A percentile compares a stretch with the other conserved stretches of the same genome.
phyloP scores from a whole-genome alignment of 1,284 basidiomycete species.

The Pseudozyma tsukubaensis region DNA sequence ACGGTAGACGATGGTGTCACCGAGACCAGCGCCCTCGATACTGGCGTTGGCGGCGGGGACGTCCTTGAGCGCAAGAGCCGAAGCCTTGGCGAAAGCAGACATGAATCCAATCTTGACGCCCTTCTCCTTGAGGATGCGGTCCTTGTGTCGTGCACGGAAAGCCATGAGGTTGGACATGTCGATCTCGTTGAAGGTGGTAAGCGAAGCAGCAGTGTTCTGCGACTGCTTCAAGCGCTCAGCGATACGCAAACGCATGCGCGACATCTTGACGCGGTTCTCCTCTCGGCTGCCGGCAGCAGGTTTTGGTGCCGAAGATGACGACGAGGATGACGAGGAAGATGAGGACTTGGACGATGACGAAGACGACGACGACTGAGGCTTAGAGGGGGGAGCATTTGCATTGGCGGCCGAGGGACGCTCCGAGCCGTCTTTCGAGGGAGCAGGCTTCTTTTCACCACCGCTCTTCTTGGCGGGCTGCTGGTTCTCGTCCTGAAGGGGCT shows the following conservation, averaged over 20 bases:
- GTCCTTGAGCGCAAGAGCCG: conserved; percentile 85
- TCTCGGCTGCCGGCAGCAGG: conserved; percentile 72
- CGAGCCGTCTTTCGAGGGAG: conserved; percentile 32
- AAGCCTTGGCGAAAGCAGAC: conserved; percentile 94
- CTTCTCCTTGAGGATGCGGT: conserved; percentile 87
- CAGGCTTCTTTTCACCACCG: conserved; percentile 68
- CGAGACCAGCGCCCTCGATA: conserved; percentile 77
- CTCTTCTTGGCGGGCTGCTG: conserved; percentile 67
- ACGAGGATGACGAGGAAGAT: conserved; percentile 10
- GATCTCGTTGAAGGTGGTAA: conserved; percentile 99
- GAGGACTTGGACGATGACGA: conserved; percentile 23
- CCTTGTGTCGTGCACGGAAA: conserved; percentile 95
- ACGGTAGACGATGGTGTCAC: conserved; percentile 92
- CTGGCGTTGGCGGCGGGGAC: conserved; percentile 94
- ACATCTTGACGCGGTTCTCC: conserved; percentile 81
- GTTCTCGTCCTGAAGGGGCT: conserved; percentile 24
- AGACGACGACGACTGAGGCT: conserved; percentile 28
- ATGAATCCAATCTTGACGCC: conserved; percentile 99
- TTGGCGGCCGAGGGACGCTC: conserved; percentile 29
- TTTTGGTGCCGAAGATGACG: conserved; percentile 40
- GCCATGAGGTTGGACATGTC: conserved; percentile 97
- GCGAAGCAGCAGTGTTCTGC: conserved; percentile 93
- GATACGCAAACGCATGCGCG: conserved; percentile 89
- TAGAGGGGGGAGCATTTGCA: conserved; percentile 31
- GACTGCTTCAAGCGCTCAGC: conserved; percentile 98